phyloP scores from a whole-genome alignment of 768 basidiomycete species.

The Glaciozyma antarctica region DNA sequence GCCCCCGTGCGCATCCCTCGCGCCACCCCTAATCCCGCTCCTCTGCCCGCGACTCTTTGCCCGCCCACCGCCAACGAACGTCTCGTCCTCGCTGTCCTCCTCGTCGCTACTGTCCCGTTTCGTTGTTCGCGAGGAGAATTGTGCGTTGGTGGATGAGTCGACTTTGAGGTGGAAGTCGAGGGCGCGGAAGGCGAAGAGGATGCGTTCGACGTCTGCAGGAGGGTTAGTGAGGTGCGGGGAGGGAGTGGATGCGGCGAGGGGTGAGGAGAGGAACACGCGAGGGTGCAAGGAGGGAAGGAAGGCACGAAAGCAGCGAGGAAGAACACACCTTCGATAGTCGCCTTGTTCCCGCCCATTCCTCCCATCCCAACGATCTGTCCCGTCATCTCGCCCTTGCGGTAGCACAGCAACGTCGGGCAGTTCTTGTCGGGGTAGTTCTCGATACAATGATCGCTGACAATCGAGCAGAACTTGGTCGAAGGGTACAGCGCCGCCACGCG shows the following conservation, averaged over 20 bases:
- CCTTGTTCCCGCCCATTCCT: constrained; percentile 52
- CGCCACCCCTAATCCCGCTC: constrained; percentile 23
- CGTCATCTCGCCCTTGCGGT: constrained; percentile 80
- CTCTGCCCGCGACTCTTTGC: constrained; percentile 3
- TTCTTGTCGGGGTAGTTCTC: constrained; percentile 87
- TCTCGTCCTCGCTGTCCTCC: constrained; percentile 22
- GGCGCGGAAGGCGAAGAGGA: constrained; percentile 29
- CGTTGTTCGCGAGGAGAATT: background rate
- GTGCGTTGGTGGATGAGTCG: constrained; percentile 13
- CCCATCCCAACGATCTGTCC: constrained; percentile 81
- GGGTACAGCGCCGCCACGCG: constrained; percentile 72
- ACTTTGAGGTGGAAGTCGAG: constrained; percentile 31
- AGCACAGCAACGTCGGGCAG: constrained; percentile 83
- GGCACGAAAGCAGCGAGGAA: background rate
- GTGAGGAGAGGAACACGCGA: background rate
- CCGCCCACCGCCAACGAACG: constrained; percentile 16
- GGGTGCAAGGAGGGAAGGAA: background rate
- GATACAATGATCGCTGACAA: constrained; percentile 73
- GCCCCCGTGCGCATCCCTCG: constrained; percentile 8
- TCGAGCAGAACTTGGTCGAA: constrained; percentile 89
- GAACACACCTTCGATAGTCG: constrained; percentile 61
- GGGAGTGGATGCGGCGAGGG: background rate
- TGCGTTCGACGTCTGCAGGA: constrained; percentile 24
- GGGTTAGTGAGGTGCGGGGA: background rate
- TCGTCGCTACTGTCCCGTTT: constrained; percentile 12